Evolutionary conservation across 2,329 filamentous ascomycete genomes (phyloP).

Genomic region (Teratosphaeria pseudoeucalypti): DNA sequence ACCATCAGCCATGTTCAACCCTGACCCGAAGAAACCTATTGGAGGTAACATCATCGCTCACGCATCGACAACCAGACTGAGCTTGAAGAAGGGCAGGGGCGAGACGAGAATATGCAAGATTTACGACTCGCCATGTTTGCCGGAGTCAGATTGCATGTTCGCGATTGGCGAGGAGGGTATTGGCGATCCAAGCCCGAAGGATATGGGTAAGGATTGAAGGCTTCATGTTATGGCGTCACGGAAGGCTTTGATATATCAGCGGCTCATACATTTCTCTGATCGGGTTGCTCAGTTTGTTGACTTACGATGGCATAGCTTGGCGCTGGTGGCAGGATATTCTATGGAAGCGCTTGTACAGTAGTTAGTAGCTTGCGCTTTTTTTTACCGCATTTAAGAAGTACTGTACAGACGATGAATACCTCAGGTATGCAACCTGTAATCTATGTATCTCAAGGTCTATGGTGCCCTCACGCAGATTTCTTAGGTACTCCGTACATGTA

Average conservation of each 20-base stretch:
- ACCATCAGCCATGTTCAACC: constrained; percentile 96
- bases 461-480: no score
- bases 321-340: neutral
- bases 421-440: no score
- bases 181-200: constrained; percentile 89
- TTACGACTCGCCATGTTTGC: constrained; percentile 93
- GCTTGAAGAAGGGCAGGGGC: constrained; percentile 85
- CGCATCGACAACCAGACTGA: constrained; percentile 87
- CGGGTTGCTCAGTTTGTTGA: neutral
- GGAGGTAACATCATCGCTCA: constrained; percentile 98
- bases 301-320: constrained; percentile 3
- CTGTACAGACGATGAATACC: no score
- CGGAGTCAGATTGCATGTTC: constrained; percentile 92
- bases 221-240: neutral
- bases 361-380: neutral
- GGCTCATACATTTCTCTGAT: neutral
- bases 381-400: no score
- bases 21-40: constrained; percentile 97
- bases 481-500: no score
- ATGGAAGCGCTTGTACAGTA: neutral
- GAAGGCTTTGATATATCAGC: neutral
- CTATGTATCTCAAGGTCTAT: no score
- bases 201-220: constrained; percentile 66
- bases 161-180: constrained; percentile 97
- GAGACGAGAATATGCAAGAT: constrained; percentile 99